These are phyloP conservation scores for Penicillium sp. DNA, from an alignment of 2,329 filamentous ascomycete species.

Conservation along the genomic window DNA sequence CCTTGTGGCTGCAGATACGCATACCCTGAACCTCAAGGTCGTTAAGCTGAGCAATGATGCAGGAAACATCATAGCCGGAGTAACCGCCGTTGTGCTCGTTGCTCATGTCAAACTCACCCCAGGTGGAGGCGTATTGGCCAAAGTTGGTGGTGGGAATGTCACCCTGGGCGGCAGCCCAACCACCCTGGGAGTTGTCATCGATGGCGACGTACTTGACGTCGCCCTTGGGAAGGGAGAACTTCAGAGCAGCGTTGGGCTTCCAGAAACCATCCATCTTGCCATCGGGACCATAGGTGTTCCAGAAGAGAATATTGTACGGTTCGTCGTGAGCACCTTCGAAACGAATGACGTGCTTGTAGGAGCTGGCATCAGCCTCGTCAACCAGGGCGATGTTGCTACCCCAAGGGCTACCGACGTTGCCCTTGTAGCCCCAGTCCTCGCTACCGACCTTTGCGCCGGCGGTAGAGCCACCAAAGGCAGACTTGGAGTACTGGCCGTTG, in stretches of 20 bases:
- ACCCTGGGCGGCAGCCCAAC: conserved; percentile 37
- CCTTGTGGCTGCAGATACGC: conserved; percentile 38
- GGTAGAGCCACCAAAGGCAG: conserved; percentile 39
- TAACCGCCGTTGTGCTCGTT: conserved; percentile 35
- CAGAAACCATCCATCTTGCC: conserved; percentile 38
- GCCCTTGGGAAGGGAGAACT: conserved; percentile 33
- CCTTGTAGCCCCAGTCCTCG: conserved; percentile 33
- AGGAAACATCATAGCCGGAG: conserved; percentile 48
- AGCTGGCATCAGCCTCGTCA: conserved; percentile 32
- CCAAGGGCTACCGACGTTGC: conserved; percentile 44
- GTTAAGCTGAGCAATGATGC: conserved; percentile 39
- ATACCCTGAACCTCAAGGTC: conserved; percentile 39
- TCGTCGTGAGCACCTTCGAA: conserved; percentile 37
- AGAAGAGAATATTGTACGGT: conserved; percentile 44
- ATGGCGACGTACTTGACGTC: conserved; percentile 43
- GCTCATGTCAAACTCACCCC: conserved; percentile 47
- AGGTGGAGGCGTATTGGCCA: conserved; percentile 43
- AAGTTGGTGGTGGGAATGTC: conserved; percentile 31
- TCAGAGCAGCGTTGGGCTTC: conserved; percentile 39
- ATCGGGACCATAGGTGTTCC: conserved; percentile 44
- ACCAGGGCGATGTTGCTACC: conserved; percentile 48
- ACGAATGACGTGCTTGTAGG: conserved; percentile 43
- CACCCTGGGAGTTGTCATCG: conserved; percentile 43
- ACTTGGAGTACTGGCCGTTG: conserved; percentile 26
- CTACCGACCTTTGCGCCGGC: conserved; percentile 21